These are phyloP conservation scores for Leonotis leonurus DNA, from an alignment of 257 asterid species.

Conservation along the genomic window DNA sequence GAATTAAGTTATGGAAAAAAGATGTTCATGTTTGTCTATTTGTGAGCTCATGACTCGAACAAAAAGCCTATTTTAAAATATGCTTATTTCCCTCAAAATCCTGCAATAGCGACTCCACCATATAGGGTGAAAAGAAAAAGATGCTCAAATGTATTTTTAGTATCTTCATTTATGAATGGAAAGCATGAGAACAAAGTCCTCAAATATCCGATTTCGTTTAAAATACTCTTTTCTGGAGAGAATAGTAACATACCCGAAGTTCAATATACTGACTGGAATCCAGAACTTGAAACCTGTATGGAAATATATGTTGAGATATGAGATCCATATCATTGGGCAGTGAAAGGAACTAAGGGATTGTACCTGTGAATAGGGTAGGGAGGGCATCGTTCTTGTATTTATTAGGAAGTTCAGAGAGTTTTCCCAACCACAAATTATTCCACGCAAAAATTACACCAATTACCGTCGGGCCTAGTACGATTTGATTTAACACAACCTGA, in stretches of 20 bases:
- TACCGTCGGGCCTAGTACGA: slow-evolving; percentile 73
- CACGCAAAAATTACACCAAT: slow-evolving; percentile 85
- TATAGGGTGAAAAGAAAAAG: background rate
- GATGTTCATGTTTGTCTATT: background rate
- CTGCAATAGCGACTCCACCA: background rate
- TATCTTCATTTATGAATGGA: background rate
- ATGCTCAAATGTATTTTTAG: background rate
- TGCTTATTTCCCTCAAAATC: too few relatives aligned
- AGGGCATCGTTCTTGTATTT: slow-evolving; percentile 87
- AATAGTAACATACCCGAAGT: slow-evolving; percentile 63
- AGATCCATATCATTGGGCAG: too few relatives aligned
- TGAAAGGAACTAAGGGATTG: slow-evolving; percentile 1
- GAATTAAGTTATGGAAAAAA: background rate
- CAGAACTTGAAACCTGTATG: slow-evolving; percentile 89
- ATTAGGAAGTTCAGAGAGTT: slow-evolving; percentile 75
- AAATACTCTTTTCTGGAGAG: background rate
- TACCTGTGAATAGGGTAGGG: slow-evolving; percentile 74
- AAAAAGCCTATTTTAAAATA: background rate
- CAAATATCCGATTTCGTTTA: background rate
- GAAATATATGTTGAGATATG: background rate
- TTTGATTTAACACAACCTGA: slow-evolving; percentile 80
- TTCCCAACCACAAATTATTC: slow-evolving; percentile 88
- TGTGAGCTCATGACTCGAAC: background rate
- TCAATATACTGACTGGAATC: slow-evolving; percentile 89
- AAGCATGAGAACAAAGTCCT: background rate